Conservation (phyloP, 169 alveolate species). For the Plasmodium blacklocki region DNA sequence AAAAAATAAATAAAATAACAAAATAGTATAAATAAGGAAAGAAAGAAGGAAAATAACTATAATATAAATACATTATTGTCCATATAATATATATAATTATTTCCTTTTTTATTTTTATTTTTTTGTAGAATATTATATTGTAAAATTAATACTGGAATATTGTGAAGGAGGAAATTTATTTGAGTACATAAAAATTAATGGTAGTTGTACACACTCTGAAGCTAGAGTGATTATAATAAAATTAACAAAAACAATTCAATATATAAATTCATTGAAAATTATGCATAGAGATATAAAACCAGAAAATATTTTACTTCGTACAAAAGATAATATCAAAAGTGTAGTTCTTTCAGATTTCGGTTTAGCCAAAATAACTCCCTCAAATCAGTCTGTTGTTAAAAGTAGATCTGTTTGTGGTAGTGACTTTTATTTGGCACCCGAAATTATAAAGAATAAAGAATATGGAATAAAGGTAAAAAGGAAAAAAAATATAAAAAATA, state of each 20-base stretch:
- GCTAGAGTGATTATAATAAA: slow-evolving; percentile 61
- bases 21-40: neutral
- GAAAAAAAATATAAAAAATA: neutral
- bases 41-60: neutral
- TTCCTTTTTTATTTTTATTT: neutral
- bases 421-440: slow-evolving; percentile 90
- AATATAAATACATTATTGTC: neutral
- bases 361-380: slow-evolving; percentile 87
- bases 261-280: slow-evolving; percentile 57
- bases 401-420: slow-evolving; percentile 89
- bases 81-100: neutral
- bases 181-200: slow-evolving; percentile 62
- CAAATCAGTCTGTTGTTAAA: slow-evolving; percentile 80
- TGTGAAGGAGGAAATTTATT: slow-evolving; percentile 71
- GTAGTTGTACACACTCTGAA: slow-evolving; percentile 66
- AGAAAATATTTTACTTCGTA: slow-evolving; percentile 87
- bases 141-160: slow-evolving; percentile 50
- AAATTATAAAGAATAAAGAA: slow-evolving; percentile 88
- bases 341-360: slow-evolving; percentile 88
- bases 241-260: slow-evolving; percentile 54
- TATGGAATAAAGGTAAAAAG: slow-evolving; percentile 76
- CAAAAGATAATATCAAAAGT: slow-evolving; percentile 81
- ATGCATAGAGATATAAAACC: slow-evolving; percentile 90
- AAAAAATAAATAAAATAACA: slow-evolving; percentile 4
- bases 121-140: slow-evolving; percentile 50